Percentiles rank a stretch among this genome's conserved stretches.
These are phyloP conservation scores for Saccharomycopsis sp. DNA, from an alignment of 805 yeast genomes.

Conservation along the genomic window DNA sequence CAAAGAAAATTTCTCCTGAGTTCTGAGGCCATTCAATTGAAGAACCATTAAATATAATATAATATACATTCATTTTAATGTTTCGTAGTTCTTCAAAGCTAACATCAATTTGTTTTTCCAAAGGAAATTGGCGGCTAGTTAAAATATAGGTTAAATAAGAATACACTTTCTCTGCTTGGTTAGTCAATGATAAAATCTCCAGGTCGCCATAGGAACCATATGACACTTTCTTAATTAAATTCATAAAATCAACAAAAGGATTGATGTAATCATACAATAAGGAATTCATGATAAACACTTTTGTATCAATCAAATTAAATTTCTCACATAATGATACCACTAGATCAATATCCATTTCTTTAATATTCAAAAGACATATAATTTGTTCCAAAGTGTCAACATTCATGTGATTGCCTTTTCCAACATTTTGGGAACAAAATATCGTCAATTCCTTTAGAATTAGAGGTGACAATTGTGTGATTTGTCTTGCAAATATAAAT, in stretches of 20 bases:
- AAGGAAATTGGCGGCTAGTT: slow-evolving; percentile 79
- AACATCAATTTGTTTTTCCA: slow-evolving; percentile 41
- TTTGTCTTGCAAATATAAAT: slow-evolving; percentile 32
- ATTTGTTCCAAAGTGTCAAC: slow-evolving; percentile 51
- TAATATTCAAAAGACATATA: slow-evolving; percentile 61
- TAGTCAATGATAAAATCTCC: slow-evolving; percentile 1
- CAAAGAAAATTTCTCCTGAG: slow-evolving; percentile 29
- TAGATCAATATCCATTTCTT: slow-evolving; percentile 68
- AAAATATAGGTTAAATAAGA: slow-evolving; percentile 62
- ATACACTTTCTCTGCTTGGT: slow-evolving; percentile 32
- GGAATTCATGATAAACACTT: slow-evolving; percentile 64
- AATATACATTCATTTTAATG: slow-evolving; percentile 48
- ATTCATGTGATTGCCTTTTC: slow-evolving; percentile 16
- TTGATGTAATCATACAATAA: slow-evolving; percentile 63
- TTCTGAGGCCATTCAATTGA: slow-evolving; percentile 40
- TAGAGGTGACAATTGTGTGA: slow-evolving; percentile 37
- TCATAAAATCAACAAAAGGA: slow-evolving; percentile 55
- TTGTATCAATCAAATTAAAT: slow-evolving; percentile 52
- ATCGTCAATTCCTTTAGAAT: slow-evolving; percentile 49
- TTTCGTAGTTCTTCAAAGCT: slow-evolving; percentile 26
- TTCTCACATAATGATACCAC: slow-evolving; percentile 56
- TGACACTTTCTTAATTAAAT: slow-evolving; percentile 8
- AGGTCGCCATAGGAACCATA: slow-evolving; percentile 2
- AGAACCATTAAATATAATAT: slow-evolving; percentile 53
- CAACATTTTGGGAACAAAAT: slow-evolving; percentile 32